phyloP scores from a whole-genome alignment of 148 eudicot species.

The Fagopyrum homotropicum region DNA sequence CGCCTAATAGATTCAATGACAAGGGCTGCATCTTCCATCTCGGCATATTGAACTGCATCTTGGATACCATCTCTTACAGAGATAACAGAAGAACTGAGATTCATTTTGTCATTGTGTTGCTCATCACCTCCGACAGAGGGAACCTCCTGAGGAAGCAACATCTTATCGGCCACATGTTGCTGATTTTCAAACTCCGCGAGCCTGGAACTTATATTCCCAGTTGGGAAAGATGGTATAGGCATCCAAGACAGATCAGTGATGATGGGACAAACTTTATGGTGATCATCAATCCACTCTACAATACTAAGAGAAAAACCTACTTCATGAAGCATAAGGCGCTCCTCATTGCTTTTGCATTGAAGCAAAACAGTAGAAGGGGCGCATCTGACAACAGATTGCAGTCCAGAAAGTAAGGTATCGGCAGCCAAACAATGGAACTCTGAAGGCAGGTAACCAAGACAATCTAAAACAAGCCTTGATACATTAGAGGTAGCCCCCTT shows the following conservation, averaged over 20 bases:
- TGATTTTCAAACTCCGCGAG: slow-evolving; percentile 12
- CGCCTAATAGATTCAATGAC: slow-evolving; percentile 75
- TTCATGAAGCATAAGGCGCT: slow-evolving; percentile 82
- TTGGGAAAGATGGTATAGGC: slow-evolving; percentile 25
- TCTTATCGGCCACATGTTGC: slow-evolving; percentile 16
- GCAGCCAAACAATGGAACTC: slow-evolving; percentile 74
- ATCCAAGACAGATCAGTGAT: slow-evolving; percentile 15
- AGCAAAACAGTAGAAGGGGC: slow-evolving; percentile 49
- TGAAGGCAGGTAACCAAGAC: slow-evolving; percentile 62
- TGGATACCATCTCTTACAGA: slow-evolving; percentile 12
- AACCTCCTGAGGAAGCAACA: slow-evolving; percentile 16
- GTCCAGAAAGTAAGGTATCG: slow-evolving; percentile 65
- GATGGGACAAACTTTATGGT: slow-evolving; percentile 38
- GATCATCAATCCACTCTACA: slow-evolving; percentile 79
- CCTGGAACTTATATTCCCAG: slow-evolving; percentile 22
- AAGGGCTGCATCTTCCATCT: slow-evolving; percentile 35
- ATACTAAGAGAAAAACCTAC: slow-evolving; percentile 79
- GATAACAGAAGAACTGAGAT: slow-evolving; percentile 2
- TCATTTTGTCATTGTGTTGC: slow-evolving; percentile 16
- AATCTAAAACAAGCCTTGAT: slow-evolving; percentile 62
- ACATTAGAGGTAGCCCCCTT: slow-evolving; percentile 24
- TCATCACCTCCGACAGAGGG: slow-evolving; percentile 21
- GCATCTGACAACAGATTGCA: slow-evolving; percentile 55
- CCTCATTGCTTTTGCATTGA: slow-evolving; percentile 47
- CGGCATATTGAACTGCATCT: slow-evolving; percentile 17